phyloP scores from a whole-genome alignment of 441 rosid species.

The Bocquillonia castaneifolia region DNA sequence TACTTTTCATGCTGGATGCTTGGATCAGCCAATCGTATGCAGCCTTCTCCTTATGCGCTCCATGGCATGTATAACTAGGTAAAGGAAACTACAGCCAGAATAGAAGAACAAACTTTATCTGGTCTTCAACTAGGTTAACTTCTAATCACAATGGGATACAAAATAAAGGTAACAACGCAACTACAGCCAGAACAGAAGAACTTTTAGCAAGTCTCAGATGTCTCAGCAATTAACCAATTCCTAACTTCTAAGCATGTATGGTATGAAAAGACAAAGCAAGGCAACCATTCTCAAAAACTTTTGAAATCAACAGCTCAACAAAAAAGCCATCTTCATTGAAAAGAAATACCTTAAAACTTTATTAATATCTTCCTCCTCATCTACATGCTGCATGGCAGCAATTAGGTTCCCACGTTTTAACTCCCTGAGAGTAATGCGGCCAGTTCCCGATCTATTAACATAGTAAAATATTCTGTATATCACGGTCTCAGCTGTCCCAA shows the following conservation, averaged over 20 bases:
- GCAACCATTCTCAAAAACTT: background rate
- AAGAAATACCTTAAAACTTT: conserved; percentile 73
- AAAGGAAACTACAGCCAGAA: background rate
- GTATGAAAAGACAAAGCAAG: background rate
- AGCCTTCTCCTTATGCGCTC: background rate
- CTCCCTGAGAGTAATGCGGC: conserved; percentile 80
- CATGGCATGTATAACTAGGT: background rate
- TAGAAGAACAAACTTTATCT: background rate
- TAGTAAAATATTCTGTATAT: conserved; percentile 91
- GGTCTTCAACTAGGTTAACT: background rate
- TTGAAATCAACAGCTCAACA: background rate
- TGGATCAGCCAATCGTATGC: background rate
- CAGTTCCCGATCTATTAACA: conserved; percentile 82
- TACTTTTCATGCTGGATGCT: background rate
- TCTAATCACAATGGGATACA: background rate
- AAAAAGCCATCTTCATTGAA: background rate
- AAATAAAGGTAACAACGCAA: background rate
- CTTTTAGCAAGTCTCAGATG: background rate
- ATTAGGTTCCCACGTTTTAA: conserved; percentile 74
- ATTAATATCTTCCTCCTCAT: conserved; percentile 97
- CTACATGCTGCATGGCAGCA: conserved; percentile 80
- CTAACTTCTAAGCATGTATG: background rate
- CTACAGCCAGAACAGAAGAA: background rate
- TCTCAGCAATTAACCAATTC: background rate
- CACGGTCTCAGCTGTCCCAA: conserved; percentile 85